phyloP scores from a whole-genome alignment of 1,284 basidiomycete species.

The Exobasidium rhododendri region DNA sequence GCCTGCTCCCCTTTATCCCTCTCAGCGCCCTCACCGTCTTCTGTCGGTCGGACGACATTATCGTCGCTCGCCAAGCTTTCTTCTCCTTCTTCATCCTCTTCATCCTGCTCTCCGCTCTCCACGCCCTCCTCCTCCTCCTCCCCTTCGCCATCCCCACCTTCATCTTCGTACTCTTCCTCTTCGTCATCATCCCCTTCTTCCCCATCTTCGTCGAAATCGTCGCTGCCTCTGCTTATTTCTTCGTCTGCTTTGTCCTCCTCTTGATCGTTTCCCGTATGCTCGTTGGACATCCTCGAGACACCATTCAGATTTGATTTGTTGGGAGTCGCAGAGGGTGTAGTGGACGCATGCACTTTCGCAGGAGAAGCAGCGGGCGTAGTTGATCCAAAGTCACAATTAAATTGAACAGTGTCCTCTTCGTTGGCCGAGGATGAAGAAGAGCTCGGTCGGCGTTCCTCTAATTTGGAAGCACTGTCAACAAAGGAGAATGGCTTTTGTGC shows the following conservation, averaged over 20 bases:
- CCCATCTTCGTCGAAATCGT: neutral
- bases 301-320: too few relatives aligned
- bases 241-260: neutral
- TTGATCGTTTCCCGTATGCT: neutral
- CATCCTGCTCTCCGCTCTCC: neutral
- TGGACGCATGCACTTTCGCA: conserved; percentile 15
- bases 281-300: neutral
- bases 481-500: neutral
- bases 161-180: conserved; percentile 9
- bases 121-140: neutral
- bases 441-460: too few relatives aligned
- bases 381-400: conserved; percentile 12
- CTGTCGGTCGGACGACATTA: neutral
- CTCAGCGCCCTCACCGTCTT: neutral
- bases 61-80: neutral
- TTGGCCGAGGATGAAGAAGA: conserved; percentile 5
- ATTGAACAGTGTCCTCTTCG: conserved; percentile 10
- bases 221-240: neutral
- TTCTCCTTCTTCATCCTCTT: conserved; percentile 5
- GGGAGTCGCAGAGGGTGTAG: too few relatives aligned
- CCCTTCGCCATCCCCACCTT: neutral
- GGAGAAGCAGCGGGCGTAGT: conserved; percentile 8
- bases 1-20: neutral
- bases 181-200: neutral
- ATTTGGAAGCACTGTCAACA: neutral